Evolutionary conservation across 1,284 basidiomycete species (phyloP), one percentile per base, ranked within the genome.

Genomic region (Malassezia dermatis): DNA sequence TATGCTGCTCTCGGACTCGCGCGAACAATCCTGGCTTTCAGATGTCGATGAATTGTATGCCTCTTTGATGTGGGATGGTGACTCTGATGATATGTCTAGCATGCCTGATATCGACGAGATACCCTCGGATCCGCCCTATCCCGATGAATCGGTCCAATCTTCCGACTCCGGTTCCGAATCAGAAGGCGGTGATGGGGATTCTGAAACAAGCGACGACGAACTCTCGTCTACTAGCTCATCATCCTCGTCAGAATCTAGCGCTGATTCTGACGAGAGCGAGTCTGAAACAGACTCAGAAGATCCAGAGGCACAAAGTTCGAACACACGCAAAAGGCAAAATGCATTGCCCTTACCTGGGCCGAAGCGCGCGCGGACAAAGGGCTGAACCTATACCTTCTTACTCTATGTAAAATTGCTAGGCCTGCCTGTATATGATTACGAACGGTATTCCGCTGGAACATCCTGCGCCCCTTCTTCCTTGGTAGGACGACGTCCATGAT

Each of bases 381-480:
- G 10, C 1, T 19, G 19, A 21, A 19, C 8, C n/a, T 39, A 12
- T 23, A 6, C 37, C 8, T 35, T 8, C 8, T 21, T 39, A 19
- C 17, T 39, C 19, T 21, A 39, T 39, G 4, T 7, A 1, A 39
- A 19, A 21, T 39, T 15, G 8, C n/a, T 15, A 21, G 37, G 8
- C 3, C 19, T 39, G 19, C 19, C 19, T 21, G 42, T 50, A 41
- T 24, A 32, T 24, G 34, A 39, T 40, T 39, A 61, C 28, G 60
- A 61, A 41, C 62, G 63, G 48, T 69, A 67, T 50, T 72, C 61
- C 8, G 63, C 31, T 15, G 70, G 71, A 8, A 74, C 63, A 34
- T 69, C 67, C 47, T 74, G 71, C 3, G 55, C 63, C 26, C 71
- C 71, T 39, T 74, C 71, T 15, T 72, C 71, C 30, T 64, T 66